Percentiles rank a stretch among this genome's conserved stretches.
phyloP scores from a whole-genome alignment of 2,329 filamentous ascomycete genomes.

The Hyphodiscus sp. region DNA sequence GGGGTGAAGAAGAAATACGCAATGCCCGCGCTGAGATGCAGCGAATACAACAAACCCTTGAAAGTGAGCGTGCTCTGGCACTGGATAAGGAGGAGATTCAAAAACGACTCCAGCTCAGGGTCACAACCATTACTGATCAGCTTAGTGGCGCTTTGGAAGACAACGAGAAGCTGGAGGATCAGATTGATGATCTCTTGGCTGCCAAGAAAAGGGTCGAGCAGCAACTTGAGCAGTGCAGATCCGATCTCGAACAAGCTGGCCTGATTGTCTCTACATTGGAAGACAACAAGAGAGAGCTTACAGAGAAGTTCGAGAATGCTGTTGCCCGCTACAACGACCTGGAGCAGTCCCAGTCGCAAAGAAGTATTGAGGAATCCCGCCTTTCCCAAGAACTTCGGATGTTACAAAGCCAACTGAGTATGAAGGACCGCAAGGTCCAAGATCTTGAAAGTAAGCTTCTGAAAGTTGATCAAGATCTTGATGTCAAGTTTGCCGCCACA shows the following conservation, averaged over 20 bases:
- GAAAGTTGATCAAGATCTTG: slow-evolving; percentile 80
- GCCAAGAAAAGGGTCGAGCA: slow-evolving; percentile 86
- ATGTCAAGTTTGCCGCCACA: slow-evolving; percentile 71
- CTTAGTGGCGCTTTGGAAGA: slow-evolving; percentile 87
- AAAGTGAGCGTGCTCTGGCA: slow-evolving; percentile 91
- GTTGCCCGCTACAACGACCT: slow-evolving; percentile 67
- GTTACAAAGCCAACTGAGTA: slow-evolving; percentile 78
- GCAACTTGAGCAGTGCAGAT: slow-evolving; percentile 70
- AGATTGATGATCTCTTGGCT: slow-evolving; percentile 80
- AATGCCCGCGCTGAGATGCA: slow-evolving; percentile 82
- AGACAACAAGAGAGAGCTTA: slow-evolving; percentile 73
- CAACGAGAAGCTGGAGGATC: slow-evolving; percentile 88
- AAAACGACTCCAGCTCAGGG: slow-evolving; percentile 87
- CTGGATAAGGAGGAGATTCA: slow-evolving; percentile 99
- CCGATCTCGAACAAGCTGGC: slow-evolving; percentile 86
- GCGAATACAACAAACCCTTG: slow-evolving; percentile 85
- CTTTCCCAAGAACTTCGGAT: slow-evolving; percentile 82
- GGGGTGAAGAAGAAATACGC: slow-evolving; percentile 83
- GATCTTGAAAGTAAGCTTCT: slow-evolving; percentile 82
- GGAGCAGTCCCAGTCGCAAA: slow-evolving; percentile 62
- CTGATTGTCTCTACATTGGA: slow-evolving; percentile 81
- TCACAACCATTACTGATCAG: slow-evolving; percentile 88
- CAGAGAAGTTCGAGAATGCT: slow-evolving; percentile 59
- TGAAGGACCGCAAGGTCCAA: slow-evolving; percentile 85
- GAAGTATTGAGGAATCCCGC: slow-evolving; percentile 68